These are phyloP conservation scores for Penicillium arizonense DNA, from an alignment of 495 filamentous ascomycete genomes.

Conservation along the genomic window DNA sequence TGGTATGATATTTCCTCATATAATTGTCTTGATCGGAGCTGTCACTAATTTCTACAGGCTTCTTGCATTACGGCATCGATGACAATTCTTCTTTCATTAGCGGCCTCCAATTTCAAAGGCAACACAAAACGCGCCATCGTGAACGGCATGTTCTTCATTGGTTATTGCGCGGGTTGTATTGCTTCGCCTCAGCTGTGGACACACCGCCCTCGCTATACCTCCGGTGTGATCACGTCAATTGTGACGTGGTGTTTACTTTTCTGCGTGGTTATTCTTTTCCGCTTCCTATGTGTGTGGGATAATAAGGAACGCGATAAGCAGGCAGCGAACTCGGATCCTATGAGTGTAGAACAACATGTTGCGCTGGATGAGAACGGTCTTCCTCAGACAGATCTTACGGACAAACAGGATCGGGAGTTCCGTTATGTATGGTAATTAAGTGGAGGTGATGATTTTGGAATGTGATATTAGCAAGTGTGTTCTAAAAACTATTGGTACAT, in stretches of 20 bases:
- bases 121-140: constrained; percentile 60
- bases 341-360: not conserved
- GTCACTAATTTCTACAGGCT: constrained; percentile 7
- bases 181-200: constrained; percentile 32
- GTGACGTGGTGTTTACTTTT: constrained; percentile 31
- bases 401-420: constrained; percentile 20
- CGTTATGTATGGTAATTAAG: constrained; percentile 15
- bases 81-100: constrained; percentile 51
- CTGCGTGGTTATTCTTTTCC: constrained; percentile 17
- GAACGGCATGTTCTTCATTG: constrained; percentile 39
- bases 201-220: constrained; percentile 20
- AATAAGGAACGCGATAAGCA: constrained; percentile 14
- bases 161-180: constrained; percentile 36
- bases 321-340: not conserved
- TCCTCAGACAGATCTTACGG: constrained; percentile 19
- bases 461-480: not conserved
- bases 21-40: not conserved
- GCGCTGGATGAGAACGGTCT: constrained; percentile 17
- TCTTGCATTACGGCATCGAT: constrained; percentile 44
- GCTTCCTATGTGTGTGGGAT: constrained; percentile 23
- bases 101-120: constrained; percentile 57
- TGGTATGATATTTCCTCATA: constrained; percentile 19
- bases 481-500: too few species aligned
- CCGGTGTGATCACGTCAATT: constrained; percentile 27
- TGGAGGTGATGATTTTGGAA: not conserved